phyloP scores from a whole-genome alignment of 768 basidiomycete genomes.

The Mycena vulgaris region DNA sequence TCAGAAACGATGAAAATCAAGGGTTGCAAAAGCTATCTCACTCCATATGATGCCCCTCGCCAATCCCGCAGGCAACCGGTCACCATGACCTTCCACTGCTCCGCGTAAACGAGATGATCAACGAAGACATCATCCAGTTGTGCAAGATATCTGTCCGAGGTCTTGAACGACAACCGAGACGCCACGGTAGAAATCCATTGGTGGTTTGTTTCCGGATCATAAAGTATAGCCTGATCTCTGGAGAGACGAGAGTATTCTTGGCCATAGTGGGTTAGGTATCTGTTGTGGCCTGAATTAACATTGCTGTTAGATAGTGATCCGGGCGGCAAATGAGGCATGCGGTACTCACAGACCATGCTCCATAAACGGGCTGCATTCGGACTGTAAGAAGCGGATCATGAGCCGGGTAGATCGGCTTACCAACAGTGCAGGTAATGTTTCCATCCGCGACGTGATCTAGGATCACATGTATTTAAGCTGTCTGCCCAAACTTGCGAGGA shows the following conservation, averaged over 20 bases:
- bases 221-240: too few species aligned
- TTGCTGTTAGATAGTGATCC: too few species aligned
- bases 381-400: constrained; percentile 20
- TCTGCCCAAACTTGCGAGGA: too few species aligned
- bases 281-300: too few species aligned
- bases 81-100: too few species aligned
- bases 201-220: constrained; percentile 51
- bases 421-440: too few species aligned
- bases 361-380: constrained; percentile 62
- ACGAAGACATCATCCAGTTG: constrained; percentile 65
- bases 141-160: constrained; percentile 59
- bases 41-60: too few species aligned
- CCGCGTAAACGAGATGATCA: constrained; percentile 69
- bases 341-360: constrained; percentile 60
- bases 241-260: too few species aligned
- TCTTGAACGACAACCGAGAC: constrained; percentile 61
- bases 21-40: constrained; percentile 48
- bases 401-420: constrained; percentile 43
- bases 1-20: constrained; percentile 41
- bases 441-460: too few species aligned
- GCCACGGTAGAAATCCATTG: constrained; percentile 51
- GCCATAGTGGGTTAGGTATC: too few species aligned
- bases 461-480: too few species aligned
- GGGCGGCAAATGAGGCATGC: neutral
- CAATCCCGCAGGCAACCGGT: too few species aligned